Conservation (phyloP, 2,329 filamentous ascomycete species). For the Fusarium sp. region DNA sequence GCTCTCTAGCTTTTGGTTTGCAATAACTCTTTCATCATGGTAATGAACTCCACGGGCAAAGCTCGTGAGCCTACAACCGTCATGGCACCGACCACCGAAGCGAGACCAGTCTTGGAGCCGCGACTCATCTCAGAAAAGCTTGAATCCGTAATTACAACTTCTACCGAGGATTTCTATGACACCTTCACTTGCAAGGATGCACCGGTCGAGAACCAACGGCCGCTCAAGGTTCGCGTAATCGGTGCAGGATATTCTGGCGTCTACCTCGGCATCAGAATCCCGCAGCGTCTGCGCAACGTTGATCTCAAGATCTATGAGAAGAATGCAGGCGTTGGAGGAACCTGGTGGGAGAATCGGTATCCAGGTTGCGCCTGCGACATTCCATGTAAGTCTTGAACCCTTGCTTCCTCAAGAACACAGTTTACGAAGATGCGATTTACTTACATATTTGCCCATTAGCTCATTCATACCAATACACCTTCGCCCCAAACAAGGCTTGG, state of each 20-base stretch:
- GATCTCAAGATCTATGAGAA: not conserved
- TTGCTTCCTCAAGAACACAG: too few species aligned
- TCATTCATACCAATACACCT: not conserved
- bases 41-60: not conserved
- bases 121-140: not conserved
- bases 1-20: not conserved
- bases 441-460: not conserved
- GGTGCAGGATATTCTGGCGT: not conserved
- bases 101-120: fast-evolving
- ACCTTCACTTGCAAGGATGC: not conserved
- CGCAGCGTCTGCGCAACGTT: not conserved
- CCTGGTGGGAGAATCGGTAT: not conserved
- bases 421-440: fast-evolving
- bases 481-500: not conserved
- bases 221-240: not conserved
- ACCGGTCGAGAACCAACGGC: not conserved
- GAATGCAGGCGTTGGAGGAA: not conserved
- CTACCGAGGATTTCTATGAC: not conserved
- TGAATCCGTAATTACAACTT: not conserved
- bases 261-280: not conserved
- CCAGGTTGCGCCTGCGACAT: not conserved
- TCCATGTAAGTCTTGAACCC: not conserved
- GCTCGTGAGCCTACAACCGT: fast-evolving
- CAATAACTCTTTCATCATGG: not conserved
- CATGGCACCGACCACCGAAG: fast-evolving